Conservation (phyloP, 2,329 filamentous ascomycete genomes). For the Claviceps capensis region DNA sequence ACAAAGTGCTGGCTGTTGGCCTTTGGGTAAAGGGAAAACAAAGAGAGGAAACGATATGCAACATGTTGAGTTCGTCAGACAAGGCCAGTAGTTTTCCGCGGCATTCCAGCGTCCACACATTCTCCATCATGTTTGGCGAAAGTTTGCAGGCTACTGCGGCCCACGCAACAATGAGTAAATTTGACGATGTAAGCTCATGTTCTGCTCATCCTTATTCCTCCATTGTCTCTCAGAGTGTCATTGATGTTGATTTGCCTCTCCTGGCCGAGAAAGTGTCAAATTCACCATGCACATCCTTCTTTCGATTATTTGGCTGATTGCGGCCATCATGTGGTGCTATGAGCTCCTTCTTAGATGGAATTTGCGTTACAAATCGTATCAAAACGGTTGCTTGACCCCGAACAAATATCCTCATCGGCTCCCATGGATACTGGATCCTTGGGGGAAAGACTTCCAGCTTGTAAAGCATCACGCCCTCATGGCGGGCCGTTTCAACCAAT, state of each 20-base stretch:
- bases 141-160: not conserved
- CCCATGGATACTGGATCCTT: constrained; percentile 5
- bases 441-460: constrained; percentile 1
- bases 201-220: not conserved
- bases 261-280: not conserved
- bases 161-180: not conserved
- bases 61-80: not conserved
- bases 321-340: not conserved
- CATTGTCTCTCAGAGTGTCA: not conserved
- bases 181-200: not conserved
- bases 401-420: constrained; percentile 4
- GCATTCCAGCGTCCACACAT: not conserved
- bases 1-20: not conserved
- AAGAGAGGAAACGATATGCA: not conserved
- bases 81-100: not conserved
- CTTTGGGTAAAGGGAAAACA: not conserved
- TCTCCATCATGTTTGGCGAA: not conserved
- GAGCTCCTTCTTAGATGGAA: not conserved
- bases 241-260: not conserved
- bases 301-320: not conserved
- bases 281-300: not conserved
- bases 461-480: not conserved
- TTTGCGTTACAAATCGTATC: not conserved
- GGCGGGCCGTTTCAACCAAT: constrained; percentile 1
- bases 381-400: constrained; percentile 1